A percentile compares a stretch with the other conserved stretches of the same genome.
Evolutionary conservation across 768 basidiomycete species (phyloP).

Genomic region (Tremella fuciformis): DNA sequence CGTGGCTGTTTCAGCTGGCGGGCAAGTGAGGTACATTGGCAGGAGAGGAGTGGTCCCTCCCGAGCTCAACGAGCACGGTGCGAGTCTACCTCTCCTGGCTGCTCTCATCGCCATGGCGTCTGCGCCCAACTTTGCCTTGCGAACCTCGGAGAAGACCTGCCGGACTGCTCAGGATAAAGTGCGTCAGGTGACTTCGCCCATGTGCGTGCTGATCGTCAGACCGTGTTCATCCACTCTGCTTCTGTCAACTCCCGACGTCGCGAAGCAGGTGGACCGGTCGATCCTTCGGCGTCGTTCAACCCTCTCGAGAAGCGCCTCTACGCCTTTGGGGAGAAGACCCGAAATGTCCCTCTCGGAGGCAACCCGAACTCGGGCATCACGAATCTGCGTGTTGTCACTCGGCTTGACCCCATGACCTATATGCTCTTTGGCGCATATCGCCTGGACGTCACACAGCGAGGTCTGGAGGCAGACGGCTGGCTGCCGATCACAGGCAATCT

Average conservation of each 20-base stretch:
- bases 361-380: constrained; percentile 59
- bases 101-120: constrained; percentile 79
- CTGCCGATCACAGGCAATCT: constrained; percentile 68
- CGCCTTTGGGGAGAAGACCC: constrained; percentile 78
- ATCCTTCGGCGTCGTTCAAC: constrained; percentile 36
- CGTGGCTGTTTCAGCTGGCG: constrained; percentile 75
- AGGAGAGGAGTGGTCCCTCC: constrained; percentile 39
- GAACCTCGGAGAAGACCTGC: constrained; percentile 62
- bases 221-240: constrained; percentile 73
- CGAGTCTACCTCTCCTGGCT: constrained; percentile 65
- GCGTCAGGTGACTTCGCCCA: constrained; percentile 17
- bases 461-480: constrained; percentile 87
- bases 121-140: constrained; percentile 86
- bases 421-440: constrained; percentile 85
- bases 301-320: constrained; percentile 68
- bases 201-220: constrained; percentile 53
- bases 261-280: constrained; percentile 51
- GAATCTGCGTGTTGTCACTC: constrained; percentile 74
- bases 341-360: constrained; percentile 61
- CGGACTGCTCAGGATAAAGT: constrained; percentile 84
- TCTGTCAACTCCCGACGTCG: constrained; percentile 78
- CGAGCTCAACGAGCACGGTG: constrained; percentile 45
- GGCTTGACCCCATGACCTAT: constrained; percentile 82
- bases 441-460: constrained; percentile 65
- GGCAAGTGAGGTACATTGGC: constrained; percentile 40